Evolutionary conservation across 352 stramenopile genomes (phyloP).

Genomic region (Globisporangium ultimum): DNA sequence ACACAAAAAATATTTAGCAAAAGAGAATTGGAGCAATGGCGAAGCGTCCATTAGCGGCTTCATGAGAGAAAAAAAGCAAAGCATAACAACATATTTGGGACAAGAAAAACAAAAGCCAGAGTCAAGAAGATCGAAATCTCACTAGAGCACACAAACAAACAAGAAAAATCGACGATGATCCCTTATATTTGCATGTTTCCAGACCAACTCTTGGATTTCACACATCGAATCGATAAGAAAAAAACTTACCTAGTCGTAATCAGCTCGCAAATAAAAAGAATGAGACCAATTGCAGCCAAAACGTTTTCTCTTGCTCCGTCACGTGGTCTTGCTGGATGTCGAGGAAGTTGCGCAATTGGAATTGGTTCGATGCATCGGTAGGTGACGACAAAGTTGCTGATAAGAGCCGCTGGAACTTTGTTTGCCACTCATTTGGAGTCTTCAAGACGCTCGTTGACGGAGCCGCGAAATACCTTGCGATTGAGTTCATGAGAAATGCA

Average conservation of each 20-base stretch:
- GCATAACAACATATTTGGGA: not conserved
- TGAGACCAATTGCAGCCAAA: constrained; percentile 57
- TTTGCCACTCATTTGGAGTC: not conserved
- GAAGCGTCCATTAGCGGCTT: not conserved
- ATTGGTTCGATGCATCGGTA: not conserved
- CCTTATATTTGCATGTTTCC: not conserved
- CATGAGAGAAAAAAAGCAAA: not conserved
- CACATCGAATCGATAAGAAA: not conserved
- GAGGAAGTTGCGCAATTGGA: not conserved
- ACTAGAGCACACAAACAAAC: not conserved
- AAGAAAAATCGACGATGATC: not conserved
- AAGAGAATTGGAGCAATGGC: constrained; percentile 1
- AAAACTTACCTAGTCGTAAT: constrained; percentile 1
- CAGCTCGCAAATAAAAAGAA: constrained; percentile 53
- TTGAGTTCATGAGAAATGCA: not conserved
- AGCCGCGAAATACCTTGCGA: constrained; percentile 6
- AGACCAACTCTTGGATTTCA: not conserved
- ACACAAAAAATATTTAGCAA: constrained; percentile 28
- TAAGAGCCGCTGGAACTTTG: constrained; percentile 1
- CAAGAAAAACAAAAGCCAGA: constrained; percentile 3
- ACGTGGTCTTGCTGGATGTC: not conserved
- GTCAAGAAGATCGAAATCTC: not conserved
- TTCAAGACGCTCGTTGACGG: not conserved
- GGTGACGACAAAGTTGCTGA: not conserved
- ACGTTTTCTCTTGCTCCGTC: constrained; percentile 28